Base-by-base conservation (phyloP, 164 flowering plant genomes). In the Vitis labrusca region DNA sequence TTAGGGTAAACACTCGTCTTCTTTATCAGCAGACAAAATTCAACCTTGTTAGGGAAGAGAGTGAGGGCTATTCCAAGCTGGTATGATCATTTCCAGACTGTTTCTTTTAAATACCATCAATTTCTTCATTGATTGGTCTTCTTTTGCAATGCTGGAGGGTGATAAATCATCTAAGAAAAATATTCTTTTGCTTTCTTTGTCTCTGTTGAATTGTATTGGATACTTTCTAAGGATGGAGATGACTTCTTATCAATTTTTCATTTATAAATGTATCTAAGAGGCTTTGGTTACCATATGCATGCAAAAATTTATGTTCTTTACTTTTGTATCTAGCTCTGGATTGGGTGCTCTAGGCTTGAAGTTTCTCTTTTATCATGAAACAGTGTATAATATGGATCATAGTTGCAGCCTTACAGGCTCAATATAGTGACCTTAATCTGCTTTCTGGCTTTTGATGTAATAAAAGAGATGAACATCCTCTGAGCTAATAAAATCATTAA, bases 11-110 rank as follows among this genome's bases (percentile, higher is more conserved):
- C 73, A 93, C 99, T 19, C 98, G 99, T 37, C 94, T 96, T 77
- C 91, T 96, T 68, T 96, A 96, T 81, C 99, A 96, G 82, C 99
- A 96, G 82, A 93, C 99, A 56, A 96, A 96, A 70, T 96, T 96
- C 72, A 96, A 96, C 76, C 97, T 93, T 80, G 91, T 93, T 9
- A 85, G 98, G 56, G 99, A 96, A 85, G 99, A 96, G 79, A 96
- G 99, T 66, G 99, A 96, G 75, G 99, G 99, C 63, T 96, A 93
- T 82, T 96, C 98, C 56, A 96, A 96, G 74, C 86, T 96, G 97
- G 99, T 96, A 88, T 52, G 81, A 53, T 73, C 49, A 37, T 37
- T 37, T 37, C 44, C 44, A 37, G 30, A 29, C 30, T 37, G 30
- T 19, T 56, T 62, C 8, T 64, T 50, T 17, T 37, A 37, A 3